Percentiles rank a stretch among this genome's conserved stretches.
phyloP scores from a whole-genome alignment of 768 basidiomycete genomes.

The Pulveroboletus sp. region DNA sequence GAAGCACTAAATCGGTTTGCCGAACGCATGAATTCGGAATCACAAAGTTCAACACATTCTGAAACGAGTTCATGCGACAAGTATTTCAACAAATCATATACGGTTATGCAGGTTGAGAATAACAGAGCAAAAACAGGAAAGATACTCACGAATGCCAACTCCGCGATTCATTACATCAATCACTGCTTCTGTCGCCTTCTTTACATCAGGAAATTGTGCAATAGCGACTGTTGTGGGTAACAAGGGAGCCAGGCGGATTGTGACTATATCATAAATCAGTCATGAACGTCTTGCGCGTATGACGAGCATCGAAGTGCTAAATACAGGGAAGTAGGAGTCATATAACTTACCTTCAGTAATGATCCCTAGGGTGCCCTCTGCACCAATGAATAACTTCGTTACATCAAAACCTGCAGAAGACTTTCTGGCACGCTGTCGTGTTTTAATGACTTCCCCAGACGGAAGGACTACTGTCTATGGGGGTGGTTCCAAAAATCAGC shows the following conservation, averaged over 20 bases:
- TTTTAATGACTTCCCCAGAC: conserved; percentile 87
- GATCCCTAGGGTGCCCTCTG: conserved; percentile 79
- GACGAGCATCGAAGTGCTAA: not conserved
- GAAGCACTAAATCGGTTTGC: conserved; percentile 54
- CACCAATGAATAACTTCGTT: conserved; percentile 84
- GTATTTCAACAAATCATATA: not conserved
- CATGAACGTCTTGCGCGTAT: not conserved
- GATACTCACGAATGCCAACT: conserved; percentile 64
- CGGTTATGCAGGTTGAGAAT: not conserved
- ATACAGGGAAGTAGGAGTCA: not conserved
- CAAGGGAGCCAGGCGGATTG: conserved; percentile 74
- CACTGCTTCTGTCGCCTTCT: conserved; percentile 69
- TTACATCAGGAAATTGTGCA: conserved; percentile 74
- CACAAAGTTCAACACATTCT: conserved; percentile 86
- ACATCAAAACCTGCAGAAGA: conserved; percentile 84
- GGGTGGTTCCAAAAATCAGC: not conserved
- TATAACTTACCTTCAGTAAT: conserved; percentile 66
- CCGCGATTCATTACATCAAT: conserved; percentile 68
- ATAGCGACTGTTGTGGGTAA: conserved; percentile 81
- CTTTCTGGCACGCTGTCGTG: conserved; percentile 71
- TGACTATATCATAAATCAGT: conserved; percentile 41
- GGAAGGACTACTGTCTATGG: conserved; percentile 82
- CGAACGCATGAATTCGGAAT: conserved; percentile 63
- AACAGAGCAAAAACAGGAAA: not conserved
- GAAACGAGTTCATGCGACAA: not conserved